phyloP scores from a whole-genome alignment of 352 stramenopile species.

The Phytophthora pluvialis region DNA sequence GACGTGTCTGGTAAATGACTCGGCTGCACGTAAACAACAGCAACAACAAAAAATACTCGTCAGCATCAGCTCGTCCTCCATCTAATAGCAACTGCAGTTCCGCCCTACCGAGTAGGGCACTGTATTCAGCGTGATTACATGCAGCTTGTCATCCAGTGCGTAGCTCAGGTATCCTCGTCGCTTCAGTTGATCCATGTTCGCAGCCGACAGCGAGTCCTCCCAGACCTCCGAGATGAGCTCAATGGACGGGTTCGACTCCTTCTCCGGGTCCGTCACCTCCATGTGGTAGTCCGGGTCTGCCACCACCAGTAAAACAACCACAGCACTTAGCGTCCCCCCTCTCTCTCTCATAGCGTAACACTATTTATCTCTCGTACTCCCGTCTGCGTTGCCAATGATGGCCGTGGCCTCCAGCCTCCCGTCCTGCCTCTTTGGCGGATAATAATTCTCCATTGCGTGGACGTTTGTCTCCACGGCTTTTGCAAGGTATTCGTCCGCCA shows the following conservation, averaged over 20 bases:
- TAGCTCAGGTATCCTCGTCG: slow-evolving; percentile 72
- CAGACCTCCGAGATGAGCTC: slow-evolving; percentile 65
- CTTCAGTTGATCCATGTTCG: slow-evolving; percentile 69
- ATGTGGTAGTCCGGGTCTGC: slow-evolving; percentile 87
- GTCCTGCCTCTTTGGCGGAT: slow-evolving; percentile 34
- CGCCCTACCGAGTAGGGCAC: slow-evolving; percentile 79
- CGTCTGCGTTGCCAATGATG: slow-evolving; percentile 84
- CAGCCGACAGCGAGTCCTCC: slow-evolving; percentile 59
- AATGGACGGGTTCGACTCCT: slow-evolving; percentile 67
- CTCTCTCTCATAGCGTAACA: slow-evolving; percentile 1
- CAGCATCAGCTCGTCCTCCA: background rate
- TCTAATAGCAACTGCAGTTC: background rate
- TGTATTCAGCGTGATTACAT: slow-evolving; percentile 85
- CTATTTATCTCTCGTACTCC: slow-evolving; percentile 44
- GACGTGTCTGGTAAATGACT: slow-evolving; percentile 81
- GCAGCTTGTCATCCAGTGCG: slow-evolving; percentile 64
- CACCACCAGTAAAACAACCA: slow-evolving; percentile 5
- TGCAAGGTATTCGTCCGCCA: slow-evolving; percentile 67
- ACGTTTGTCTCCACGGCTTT: slow-evolving; percentile 74
- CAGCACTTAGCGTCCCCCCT: slow-evolving; percentile 9
- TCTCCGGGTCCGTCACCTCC: slow-evolving; percentile 71
- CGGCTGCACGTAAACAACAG: slow-evolving; percentile 42
- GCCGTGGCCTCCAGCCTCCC: slow-evolving; percentile 60
- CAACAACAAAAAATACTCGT: slow-evolving; percentile 6
- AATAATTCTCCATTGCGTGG: slow-evolving; percentile 73